Evolutionary conservation across 768 basidiomycete genomes (phyloP), one percentile per base, ranked within the genome.

Genomic region (Lepiota brunneoincarnata): DNA sequence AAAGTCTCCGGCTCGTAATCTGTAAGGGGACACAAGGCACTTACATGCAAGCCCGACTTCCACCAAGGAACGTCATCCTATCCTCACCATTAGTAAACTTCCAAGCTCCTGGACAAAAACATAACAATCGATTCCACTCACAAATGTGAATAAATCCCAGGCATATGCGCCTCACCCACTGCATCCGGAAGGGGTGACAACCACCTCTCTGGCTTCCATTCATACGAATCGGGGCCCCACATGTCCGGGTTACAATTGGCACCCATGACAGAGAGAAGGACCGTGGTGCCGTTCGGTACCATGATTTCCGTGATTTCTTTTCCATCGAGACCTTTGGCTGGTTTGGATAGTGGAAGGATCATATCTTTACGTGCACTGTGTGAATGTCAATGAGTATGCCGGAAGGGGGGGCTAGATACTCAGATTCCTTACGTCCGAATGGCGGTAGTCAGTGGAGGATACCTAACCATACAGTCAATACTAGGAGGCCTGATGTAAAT

Each of bases 141-240:
- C 76, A 76, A 45, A 54, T 75, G 67, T 1, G 76, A 72, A 57
- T 79, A 80, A 5, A 78, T 61, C 0, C 77, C 77, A 2, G 78
- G 76, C 10, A 76, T 64, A 21, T 65, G 70, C 3, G 75, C 74
- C 11, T 71, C 64, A 1, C 49, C 52, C 1, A 79, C 60, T n/a
- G 60, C 47, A 6, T 70, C 61, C 6, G 76, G 77, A 15, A 76
- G 63, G 0, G 69, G 68, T 2, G 64, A 58, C 1, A 79, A 64
- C 79, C 79, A 81, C 17, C 79, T 64, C 58, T 80, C 77, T 1
- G 79, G 79, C 57, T 77, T 79, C 77, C 77, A 80, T 51, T 78
- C 73, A n/a, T 61, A 52, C 1, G 75, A 71, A 54, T 82, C 78
- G 10, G 64, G 60, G 7, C 79, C 80, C 79, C 78, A 81, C 2